Evolutionary conservation across 2,329 filamentous ascomycete genomes (phyloP), one percentile per base, ranked within the genome.

Genomic region (Pseudocercospora fijiensis): DNA sequence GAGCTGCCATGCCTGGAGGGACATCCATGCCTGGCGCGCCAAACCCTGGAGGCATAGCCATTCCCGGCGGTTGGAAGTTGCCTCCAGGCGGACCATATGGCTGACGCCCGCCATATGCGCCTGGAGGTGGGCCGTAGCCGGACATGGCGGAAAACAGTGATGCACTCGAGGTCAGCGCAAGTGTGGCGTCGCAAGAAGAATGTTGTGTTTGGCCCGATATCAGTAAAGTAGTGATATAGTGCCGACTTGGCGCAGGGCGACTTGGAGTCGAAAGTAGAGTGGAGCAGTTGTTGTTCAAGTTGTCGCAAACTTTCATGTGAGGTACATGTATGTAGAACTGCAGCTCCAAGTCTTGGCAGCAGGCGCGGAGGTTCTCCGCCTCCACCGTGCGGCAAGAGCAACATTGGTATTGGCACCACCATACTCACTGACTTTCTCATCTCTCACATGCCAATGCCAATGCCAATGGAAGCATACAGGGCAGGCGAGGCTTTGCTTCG

Each of bases 11-110:
- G 78, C 90, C 91, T 64, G 90, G 90, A 69, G 90, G 88, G 74
- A 88, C 86, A 76, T 85, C 87, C 76, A 92, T 91, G 76, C 92
- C 92, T 73, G 92, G 92, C 85, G 78, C 84, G 94, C 92, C 90
- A 85, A 92, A 87, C 79, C 91, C 91, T 71, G 92, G 91, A 72
- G 90, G 90, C 72, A 89, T 87, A 69, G 86, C 88, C 88, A 37
- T 37, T n/a, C 33, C 33, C 13, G 62, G 88, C 88, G 10, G 65
- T 60, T 43, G 26, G 33, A 56, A 52, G 43, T 56, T 53, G 11
- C 63, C 61, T 55, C 58, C 28, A 59, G 66, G 82, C 69, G 86
- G 86, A 80, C 89, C 85, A 58, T 90, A 90, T 63, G 86, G 68
- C 33, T 63, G 84, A 11, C 62, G 58, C 37, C 52, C 62, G 73